Percentiles rank a stretch among this genome's conserved stretches.
Evolutionary conservation across 495 filamentous ascomycete species (phyloP).

Genomic region (Penicillium paxilli): DNA sequence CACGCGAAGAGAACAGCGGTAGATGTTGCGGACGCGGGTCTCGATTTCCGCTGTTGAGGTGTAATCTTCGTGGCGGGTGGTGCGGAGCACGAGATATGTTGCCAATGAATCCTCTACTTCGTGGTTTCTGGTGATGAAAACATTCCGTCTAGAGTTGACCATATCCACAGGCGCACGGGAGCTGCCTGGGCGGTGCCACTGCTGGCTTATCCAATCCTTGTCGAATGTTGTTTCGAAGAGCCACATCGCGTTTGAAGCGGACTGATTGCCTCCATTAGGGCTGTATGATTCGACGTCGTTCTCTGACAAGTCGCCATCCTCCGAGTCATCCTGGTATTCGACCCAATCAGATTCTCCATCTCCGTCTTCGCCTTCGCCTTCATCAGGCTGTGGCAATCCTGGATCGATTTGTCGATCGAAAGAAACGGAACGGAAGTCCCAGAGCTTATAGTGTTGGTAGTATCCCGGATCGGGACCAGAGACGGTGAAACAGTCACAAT

Average conservation of each 20-base stretch:
- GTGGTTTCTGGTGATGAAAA: slow-evolving; percentile 55
- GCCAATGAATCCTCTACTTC: slow-evolving; percentile 16
- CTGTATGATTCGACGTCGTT: slow-evolving; percentile 28
- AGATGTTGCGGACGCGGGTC: slow-evolving; percentile 50
- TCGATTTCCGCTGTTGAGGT: slow-evolving; percentile 69
- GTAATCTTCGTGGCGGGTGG: slow-evolving; percentile 52
- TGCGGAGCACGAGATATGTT: slow-evolving; percentile 64
- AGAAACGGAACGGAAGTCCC: slow-evolving; percentile 60
- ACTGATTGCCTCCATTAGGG: neutral
- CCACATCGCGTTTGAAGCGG: slow-evolving; percentile 16
- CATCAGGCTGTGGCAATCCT: slow-evolving; percentile 21
- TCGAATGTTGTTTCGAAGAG: slow-evolving; percentile 39
- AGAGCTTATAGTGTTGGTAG: slow-evolving; percentile 65
- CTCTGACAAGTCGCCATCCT: slow-evolving; percentile 42
- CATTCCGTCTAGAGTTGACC: slow-evolving; percentile 64
- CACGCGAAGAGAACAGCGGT: slow-evolving; percentile 63
- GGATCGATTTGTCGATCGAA: slow-evolving; percentile 12
- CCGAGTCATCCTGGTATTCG: slow-evolving; percentile 30
- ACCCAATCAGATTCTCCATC: too few species aligned
- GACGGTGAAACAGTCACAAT: slow-evolving; percentile 43
- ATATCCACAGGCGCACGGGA: slow-evolving; percentile 47
- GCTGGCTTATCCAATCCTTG: slow-evolving; percentile 58
- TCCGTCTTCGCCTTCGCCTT: slow-evolving; percentile 43
- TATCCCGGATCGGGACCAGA: slow-evolving; percentile 45
- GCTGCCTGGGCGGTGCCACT: slow-evolving; percentile 55